These are phyloP conservation scores for Cylindrodendrum hubeiense DNA, from an alignment of 2,329 filamentous ascomycete genomes.

Conservation along the genomic window DNA sequence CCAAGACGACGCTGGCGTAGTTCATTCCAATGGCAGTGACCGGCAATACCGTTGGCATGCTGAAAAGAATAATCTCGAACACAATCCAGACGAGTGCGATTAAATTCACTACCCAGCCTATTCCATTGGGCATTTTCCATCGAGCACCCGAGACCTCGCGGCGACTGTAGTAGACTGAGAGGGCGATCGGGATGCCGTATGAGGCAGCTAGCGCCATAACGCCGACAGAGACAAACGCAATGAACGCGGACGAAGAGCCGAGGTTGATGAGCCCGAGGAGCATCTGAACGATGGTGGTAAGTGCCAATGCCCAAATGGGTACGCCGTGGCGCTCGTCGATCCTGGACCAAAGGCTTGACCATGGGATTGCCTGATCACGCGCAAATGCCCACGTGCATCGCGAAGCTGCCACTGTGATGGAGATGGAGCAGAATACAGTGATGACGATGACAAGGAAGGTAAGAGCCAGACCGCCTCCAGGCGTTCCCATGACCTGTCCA, in stretches of 20 bases:
- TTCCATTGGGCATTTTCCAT: conserved; percentile 73
- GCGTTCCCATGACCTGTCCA: conserved; percentile 79
- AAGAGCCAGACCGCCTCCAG: conserved; percentile 80
- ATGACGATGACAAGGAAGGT: conserved; percentile 82
- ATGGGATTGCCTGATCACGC: conserved; percentile 79
- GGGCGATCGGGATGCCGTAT: conserved; percentile 81
- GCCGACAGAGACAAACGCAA: conserved; percentile 82
- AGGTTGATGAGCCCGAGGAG: conserved; percentile 84
- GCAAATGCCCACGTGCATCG: conserved; percentile 83
- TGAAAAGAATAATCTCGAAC: conserved; percentile 80
- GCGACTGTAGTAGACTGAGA: conserved; percentile 75
- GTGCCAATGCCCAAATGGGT: conserved; percentile 75
- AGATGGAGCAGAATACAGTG: conserved; percentile 80
- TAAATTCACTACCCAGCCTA: conserved; percentile 77
- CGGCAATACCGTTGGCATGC: conserved; percentile 75
- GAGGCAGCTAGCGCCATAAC: conserved; percentile 83
- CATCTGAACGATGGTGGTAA: conserved; percentile 77
- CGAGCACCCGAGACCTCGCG: conserved; percentile 72
- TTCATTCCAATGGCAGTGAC: conserved; percentile 72
- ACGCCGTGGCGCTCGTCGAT: conserved; percentile 76
- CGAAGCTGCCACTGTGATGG: conserved; percentile 79
- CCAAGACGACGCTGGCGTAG: conserved; percentile 76
- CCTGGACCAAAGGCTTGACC: conserved; percentile 73
- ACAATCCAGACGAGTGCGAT: conserved; percentile 77
- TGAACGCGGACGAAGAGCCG: conserved; percentile 80